Evolutionary conservation across 2,329 filamentous ascomycete species (phyloP).

Genomic region (Trichoderma breve): DNA sequence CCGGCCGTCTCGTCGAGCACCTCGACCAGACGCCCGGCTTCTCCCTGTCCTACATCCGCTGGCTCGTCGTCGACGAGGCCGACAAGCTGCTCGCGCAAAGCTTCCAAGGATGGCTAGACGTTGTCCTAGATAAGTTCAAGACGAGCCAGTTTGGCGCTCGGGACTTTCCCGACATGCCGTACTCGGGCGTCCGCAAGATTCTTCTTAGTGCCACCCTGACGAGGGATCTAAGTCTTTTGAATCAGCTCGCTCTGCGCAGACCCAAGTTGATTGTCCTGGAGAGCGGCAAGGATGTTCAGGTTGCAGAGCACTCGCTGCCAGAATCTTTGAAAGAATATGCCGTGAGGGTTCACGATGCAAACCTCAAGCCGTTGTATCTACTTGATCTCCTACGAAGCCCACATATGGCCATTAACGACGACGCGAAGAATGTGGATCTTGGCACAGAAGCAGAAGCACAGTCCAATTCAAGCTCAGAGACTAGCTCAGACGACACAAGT

Average conservation of each 20-base stretch:
- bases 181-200: constrained; percentile 68
- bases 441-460: constrained; percentile 23
- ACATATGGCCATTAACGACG: constrained; percentile 40
- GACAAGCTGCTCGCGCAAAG: constrained; percentile 88
- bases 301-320: constrained; percentile 57
- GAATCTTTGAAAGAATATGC: constrained; percentile 61
- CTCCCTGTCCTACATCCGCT: constrained; percentile 71
- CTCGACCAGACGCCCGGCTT: constrained; percentile 82
- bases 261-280: constrained; percentile 78
- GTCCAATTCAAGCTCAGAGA: constrained; percentile 32
- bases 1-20: constrained; percentile 88
- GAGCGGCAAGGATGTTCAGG: constrained; percentile 45
- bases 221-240: constrained; percentile 75
- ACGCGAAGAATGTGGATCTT: background rate
- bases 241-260: constrained; percentile 66
- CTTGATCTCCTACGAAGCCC: constrained; percentile 67
- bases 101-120: constrained; percentile 85
- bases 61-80: constrained; percentile 91
- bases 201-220: constrained; percentile 93
- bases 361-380: constrained; percentile 80
- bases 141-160: constrained; percentile 48
- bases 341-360: constrained; percentile 65
- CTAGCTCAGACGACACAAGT: constrained; percentile 28
- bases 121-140: constrained; percentile 63
- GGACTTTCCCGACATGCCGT: constrained; percentile 52